Base-by-base conservation (phyloP, 192 early-diverging fungal genomes). In the Jimgerdemannia flammicorona region DNA sequence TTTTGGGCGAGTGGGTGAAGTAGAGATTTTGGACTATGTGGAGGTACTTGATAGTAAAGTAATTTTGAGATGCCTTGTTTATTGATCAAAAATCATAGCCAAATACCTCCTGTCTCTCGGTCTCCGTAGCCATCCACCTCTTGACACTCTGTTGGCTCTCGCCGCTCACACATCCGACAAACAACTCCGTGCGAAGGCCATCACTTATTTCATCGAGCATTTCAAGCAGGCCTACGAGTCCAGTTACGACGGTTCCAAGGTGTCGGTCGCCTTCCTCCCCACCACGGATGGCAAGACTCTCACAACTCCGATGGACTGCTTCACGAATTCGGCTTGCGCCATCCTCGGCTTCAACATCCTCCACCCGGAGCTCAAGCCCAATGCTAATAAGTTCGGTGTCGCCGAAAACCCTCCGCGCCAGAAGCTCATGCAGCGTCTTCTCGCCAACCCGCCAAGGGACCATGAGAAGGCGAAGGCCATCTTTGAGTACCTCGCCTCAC, bases 151-250 rank as follows among this genome's bases (percentile, higher is more conserved):
- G 3, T 74, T 91, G 3, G 40, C 69, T 0, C 43, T 89, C 19
- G 85, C 86, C 0, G 66, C 87, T 4, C 71, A 79, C 3, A 66
- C 77, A 4, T 29, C 67, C 80, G 0, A 69, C 70, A 4, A 44
- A 78, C 3, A 40, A 29, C 59, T 87, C 40, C 90, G 90, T 20
- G 76, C 70, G 4, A 77, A 86, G 14, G 86, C 92, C 2, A 69
- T 97, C 14, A 74, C 74, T 2, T 95, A 95, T 79, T 88, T 97
- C 66, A 73, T 93, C 7, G 91, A 93, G 9, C 83, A 95, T 69
- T 89, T 84, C 71, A 85, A 91, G 69, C 75, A 77, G 0, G 74
- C 82, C 29, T 96, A 95, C 70, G 40, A 74, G 2, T 18, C 70
- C 3, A 66, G 79, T 14, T 96, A 94, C 73, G 76, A 79, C n/a